Conservation (phyloP, 768 basidiomycete species). For the Collybia sp. region DNA sequence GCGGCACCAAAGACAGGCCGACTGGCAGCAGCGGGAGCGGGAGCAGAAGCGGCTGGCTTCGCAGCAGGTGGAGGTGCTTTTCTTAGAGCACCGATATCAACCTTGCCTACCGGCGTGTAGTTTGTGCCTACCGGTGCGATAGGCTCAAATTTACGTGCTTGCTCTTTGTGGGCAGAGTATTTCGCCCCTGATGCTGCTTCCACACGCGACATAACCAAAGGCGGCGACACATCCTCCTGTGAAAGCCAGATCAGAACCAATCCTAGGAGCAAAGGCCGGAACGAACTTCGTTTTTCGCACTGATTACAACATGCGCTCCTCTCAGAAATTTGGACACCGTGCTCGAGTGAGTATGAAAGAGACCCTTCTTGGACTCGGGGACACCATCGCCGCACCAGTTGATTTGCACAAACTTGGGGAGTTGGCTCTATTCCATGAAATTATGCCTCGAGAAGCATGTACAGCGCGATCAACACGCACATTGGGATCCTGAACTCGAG, state of each 20-base stretch:
- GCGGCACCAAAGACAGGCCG: conserved; percentile 43
- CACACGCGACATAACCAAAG: conserved; percentile 80
- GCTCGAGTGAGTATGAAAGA: conserved; percentile 85
- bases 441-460: not conserved
- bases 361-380: conserved; percentile 85
- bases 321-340: conserved; percentile 78
- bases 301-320: conserved; percentile 83
- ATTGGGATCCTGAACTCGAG: conserved; percentile 79
- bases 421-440: conserved; percentile 49
- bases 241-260: not conserved
- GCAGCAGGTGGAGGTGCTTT: conserved; percentile 35
- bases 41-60: conserved; percentile 31
- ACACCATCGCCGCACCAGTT: conserved; percentile 99
- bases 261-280: conserved; percentile 1
- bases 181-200: conserved; percentile 87
- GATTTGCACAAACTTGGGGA: conserved; percentile 92
- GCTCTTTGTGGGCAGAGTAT: conserved; percentile 81
- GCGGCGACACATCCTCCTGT: conserved; percentile 77
- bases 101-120: conserved; percentile 72
- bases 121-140: conserved; percentile 78
- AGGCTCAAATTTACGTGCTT: conserved; percentile 66
- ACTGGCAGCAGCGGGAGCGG: conserved; percentile 33
- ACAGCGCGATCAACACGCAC: conserved; percentile 35
- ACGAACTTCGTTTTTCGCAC: conserved; percentile 78
- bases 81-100: conserved; percentile 61